A percentile compares a stretch with the other conserved stretches of the same genome.
phyloP scores from a whole-genome alignment of 306 rosid species.

The Dalbergia oliveri region DNA sequence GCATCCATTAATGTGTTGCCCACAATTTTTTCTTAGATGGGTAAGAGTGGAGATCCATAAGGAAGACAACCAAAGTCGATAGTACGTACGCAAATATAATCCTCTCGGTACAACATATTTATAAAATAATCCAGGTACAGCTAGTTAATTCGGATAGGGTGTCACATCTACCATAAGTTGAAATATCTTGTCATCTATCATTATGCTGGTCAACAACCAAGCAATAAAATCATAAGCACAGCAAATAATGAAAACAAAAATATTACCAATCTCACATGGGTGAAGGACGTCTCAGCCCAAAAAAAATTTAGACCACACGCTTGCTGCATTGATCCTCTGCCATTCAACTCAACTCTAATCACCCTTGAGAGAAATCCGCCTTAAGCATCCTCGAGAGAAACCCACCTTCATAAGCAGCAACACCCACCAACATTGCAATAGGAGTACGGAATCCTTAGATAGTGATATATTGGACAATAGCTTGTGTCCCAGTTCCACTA shows the following conservation, averaged over 20 bases:
- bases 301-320: conserved; percentile 51
- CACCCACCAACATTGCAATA: conserved; percentile 39
- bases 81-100: too few species aligned
- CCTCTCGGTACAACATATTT: conserved; percentile 46
- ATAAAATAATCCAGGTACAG: conserved; percentile 36
- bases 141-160: conserved; percentile 38
- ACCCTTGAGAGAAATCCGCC: conserved; percentile 40
- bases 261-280: conserved; percentile 38
- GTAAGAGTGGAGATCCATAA: too few species aligned
- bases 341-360: conserved; percentile 40
- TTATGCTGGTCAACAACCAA: conserved; percentile 47
- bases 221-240: conserved; percentile 21
- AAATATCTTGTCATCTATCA: conserved; percentile 30
- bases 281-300: conserved; percentile 42
- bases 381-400: conserved; percentile 33
- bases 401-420: conserved; percentile 29
- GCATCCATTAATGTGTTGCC: not conserved
- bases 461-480: not conserved
- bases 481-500: not conserved
- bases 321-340: conserved; percentile 24
- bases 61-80: too few species aligned
- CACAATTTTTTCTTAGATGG: not conserved
- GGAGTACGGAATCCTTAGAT: conserved; percentile 19
- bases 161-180: not conserved
- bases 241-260: conserved; percentile 33